Evolutionary conservation across 2,329 filamentous ascomycete species (phyloP).

Genomic region (Penicillium concentricum): DNA sequence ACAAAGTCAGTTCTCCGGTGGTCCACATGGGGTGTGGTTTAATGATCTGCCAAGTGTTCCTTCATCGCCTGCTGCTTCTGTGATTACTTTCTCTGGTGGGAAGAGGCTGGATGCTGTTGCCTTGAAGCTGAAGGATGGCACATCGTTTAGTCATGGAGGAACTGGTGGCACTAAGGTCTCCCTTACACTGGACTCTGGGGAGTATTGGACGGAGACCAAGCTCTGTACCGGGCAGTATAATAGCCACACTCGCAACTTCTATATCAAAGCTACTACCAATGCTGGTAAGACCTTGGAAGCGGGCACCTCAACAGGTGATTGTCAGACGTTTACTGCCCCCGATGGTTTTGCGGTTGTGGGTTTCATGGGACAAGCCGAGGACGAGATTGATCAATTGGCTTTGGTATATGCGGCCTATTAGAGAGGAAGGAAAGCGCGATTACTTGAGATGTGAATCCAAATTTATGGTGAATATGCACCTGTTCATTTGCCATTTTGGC

Average conservation of each 20-base stretch:
- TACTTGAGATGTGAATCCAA: not conserved
- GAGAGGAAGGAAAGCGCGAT: too few relatives aligned
- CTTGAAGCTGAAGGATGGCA: constrained; percentile 51
- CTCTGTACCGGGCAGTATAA: constrained; percentile 54
- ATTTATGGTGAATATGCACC: not conserved
- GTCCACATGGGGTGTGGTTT: constrained; percentile 49
- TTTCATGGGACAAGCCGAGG: constrained; percentile 52
- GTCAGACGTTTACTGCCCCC: constrained; percentile 49
- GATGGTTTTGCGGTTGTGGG: constrained; percentile 55
- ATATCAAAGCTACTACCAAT: constrained; percentile 55
- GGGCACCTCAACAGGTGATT: constrained; percentile 51
- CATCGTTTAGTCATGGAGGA: constrained; percentile 54
- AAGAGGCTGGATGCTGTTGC: constrained; percentile 53
- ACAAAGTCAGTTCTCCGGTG: constrained; percentile 29
- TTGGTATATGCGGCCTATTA: constrained; percentile 28
- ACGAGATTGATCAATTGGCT: constrained; percentile 57
- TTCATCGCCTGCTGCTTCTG: constrained; percentile 31
- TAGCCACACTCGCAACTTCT: constrained; percentile 54
- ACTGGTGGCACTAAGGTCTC: constrained; percentile 47
- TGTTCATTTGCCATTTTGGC: constrained; percentile 1
- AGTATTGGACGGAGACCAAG: constrained; percentile 51
- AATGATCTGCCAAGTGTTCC: constrained; percentile 51
- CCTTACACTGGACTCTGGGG: constrained; percentile 48
- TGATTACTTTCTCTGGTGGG: constrained; percentile 46
- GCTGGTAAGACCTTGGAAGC: constrained; percentile 47